These are phyloP conservation scores for Tricladium varicosporioides DNA, from an alignment of 2,329 filamentous ascomycete genomes.

Conservation along the genomic window DNA sequence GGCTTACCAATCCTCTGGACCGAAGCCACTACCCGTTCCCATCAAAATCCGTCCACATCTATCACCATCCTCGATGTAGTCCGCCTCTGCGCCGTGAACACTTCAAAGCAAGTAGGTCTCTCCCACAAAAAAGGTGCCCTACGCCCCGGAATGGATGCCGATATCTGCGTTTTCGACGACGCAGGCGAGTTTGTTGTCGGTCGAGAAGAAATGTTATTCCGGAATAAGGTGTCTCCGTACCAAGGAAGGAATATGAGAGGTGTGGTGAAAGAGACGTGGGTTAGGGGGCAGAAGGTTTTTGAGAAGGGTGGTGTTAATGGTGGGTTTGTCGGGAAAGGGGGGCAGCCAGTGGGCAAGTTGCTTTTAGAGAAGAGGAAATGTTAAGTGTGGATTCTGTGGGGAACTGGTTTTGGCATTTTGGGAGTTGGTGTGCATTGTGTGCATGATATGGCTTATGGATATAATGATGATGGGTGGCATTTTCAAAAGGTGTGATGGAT, in stretches of 20 bases:
- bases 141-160: constrained; percentile 78
- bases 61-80: constrained; percentile 70
- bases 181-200: constrained; percentile 72
- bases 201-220: constrained; percentile 75
- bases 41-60: constrained; percentile 19
- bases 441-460: too few relatives aligned
- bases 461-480: neutral
- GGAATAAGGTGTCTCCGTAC: constrained; percentile 36
- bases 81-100: constrained; percentile 80
- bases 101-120: constrained; percentile 83
- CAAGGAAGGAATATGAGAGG: constrained; percentile 66
- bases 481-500: neutral
- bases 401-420: neutral
- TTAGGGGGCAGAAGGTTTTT: constrained; percentile 33
- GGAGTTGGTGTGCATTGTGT: neutral
- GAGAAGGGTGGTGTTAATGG: constrained; percentile 21
- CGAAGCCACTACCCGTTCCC: constrained; percentile 41
- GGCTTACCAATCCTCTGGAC: constrained; percentile 81
- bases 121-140: constrained; percentile 79
- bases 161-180: constrained; percentile 91
- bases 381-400: too few relatives aligned
- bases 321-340: constrained; percentile 47
- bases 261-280: constrained; percentile 34
- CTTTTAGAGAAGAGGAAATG: constrained; percentile 44
- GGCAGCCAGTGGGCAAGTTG: constrained; percentile 44